phyloP scores from a whole-genome alignment of 345 rosid species.

The Murraya paniculata region DNA sequence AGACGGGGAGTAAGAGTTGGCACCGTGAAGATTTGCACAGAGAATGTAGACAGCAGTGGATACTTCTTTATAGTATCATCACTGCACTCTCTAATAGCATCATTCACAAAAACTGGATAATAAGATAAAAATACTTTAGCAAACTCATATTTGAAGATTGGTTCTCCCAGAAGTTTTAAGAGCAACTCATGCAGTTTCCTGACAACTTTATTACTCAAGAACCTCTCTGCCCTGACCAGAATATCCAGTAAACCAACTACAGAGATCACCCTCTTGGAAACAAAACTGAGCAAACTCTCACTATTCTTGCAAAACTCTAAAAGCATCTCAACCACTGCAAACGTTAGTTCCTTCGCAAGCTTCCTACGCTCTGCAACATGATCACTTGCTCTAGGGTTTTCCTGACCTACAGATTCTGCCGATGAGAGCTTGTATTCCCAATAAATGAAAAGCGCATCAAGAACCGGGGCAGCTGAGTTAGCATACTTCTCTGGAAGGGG shows the following conservation, averaged over 20 bases:
- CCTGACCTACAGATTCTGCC: conserved; percentile 39
- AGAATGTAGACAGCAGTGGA: conserved; percentile 63
- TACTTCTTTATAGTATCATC: conserved; percentile 43
- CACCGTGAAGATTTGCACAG: conserved; percentile 94
- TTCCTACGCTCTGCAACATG: conserved; percentile 27
- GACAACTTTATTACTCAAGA: conserved; percentile 42
- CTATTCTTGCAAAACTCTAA: conserved; percentile 68
- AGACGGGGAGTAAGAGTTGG: conserved; percentile 87
- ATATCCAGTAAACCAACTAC: conserved; percentile 59
- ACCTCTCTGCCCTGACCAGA: conserved; percentile 77
- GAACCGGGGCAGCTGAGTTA: conserved; percentile 65
- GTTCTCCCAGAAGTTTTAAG: conserved; percentile 83
- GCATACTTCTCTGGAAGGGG: conserved; percentile 70
- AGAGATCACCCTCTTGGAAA: conserved; percentile 59
- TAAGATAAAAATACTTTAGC: conserved; percentile 76
- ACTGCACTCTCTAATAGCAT: conserved; percentile 51
- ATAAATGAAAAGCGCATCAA: conserved; percentile 57
- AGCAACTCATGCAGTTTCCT: conserved; percentile 73
- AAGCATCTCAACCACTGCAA: conserved; percentile 72
- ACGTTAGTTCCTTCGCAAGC: conserved; percentile 65
- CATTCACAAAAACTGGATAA: conserved; percentile 64
- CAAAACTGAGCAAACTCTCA: conserved; percentile 92
- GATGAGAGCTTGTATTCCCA: conserved; percentile 62
- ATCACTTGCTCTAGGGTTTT: conserved; percentile 34
- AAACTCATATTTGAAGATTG: conserved; percentile 80